Evolutionary conservation across 129 eudicot genomes (phyloP), one percentile per base, ranked within the genome.

Genomic region (Flaveria linearis): DNA sequence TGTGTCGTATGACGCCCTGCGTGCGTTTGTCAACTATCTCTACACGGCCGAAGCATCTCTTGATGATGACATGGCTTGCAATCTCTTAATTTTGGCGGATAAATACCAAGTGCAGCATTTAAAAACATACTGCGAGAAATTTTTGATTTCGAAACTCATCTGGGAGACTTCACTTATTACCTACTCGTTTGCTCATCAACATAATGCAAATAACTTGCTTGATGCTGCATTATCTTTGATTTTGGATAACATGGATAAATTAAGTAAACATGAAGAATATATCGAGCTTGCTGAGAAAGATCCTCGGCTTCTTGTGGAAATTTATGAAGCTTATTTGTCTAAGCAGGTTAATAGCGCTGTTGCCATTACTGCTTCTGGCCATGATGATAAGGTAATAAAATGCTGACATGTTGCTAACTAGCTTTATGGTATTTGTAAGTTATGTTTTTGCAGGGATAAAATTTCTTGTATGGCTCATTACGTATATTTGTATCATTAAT

Each of bases 1-100:
- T 66, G 97, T 89, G 51, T 87, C 98, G 4, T 91, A 88, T 20
- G 98, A 90, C 57, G 90, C 96, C 4, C 84, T 93, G 5, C 93
- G 91, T 1, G 81, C 90, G n/a, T 93, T 93, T 71, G 91, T 93
- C 69, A 85, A 83, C 88, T 93, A 88, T 55, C 57, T 93, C 62
- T 93, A 93, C 86, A 90, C 97, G 9, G 98, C 97, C 4, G 98
- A 93, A 71, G 96, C 97, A 53, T 85, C 88, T 83, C 93, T 91
- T 52, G 93, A 91, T 66, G 96, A 93, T 72, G 89, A 85, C 60
- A 80, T 88, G 86, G 97, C 96, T 0, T 93, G 87, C 62, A 91
- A 93, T 56, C 98, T 93, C 58, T 68, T 93, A 20, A 90, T 90
- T 1, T 78, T 93, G 84, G 97, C 93, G 4, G 98, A 93, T 10